phyloP scores from a whole-genome alignment of 441 rosid genomes.

The Raphanus hybrid region DNA sequence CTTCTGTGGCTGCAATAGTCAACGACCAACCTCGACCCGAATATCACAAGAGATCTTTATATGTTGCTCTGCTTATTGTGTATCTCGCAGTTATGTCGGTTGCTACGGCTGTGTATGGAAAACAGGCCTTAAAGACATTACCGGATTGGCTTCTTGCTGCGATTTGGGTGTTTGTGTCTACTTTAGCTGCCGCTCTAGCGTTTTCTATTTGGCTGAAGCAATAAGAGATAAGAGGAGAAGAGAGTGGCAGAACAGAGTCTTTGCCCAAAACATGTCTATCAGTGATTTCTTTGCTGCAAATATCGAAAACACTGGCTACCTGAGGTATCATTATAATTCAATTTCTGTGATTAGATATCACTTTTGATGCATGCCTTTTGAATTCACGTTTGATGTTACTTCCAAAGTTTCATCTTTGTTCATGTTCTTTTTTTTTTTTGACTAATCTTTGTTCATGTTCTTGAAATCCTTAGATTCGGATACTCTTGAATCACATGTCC shows the following conservation, averaged over 20 bases:
- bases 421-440: too few relatives aligned
- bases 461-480: background rate
- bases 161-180: conserved; percentile 88
- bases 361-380: background rate
- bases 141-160: conserved; percentile 81
- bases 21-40: too few relatives aligned
- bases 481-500: too few relatives aligned
- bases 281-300: conserved; percentile 90
- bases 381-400: background rate
- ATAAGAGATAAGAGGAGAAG: conserved; percentile 86
- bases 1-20: too few relatives aligned
- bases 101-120: conserved; percentile 91
- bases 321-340: conserved; percentile 55
- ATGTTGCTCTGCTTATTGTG: too few relatives aligned
- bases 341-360: background rate
- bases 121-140: conserved; percentile 70
- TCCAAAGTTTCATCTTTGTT: background rate
- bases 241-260: conserved; percentile 82
- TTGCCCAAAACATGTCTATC: conserved; percentile 80
- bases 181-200: conserved; percentile 84
- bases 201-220: conserved; percentile 85
- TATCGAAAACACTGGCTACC: conserved; percentile 81
- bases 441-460: too few relatives aligned
- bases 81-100: conserved; percentile 80
- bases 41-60: too few relatives aligned